These are phyloP conservation scores for Lentinula aciculospora DNA, from an alignment of 768 basidiomycete species.

Conservation along the genomic window DNA sequence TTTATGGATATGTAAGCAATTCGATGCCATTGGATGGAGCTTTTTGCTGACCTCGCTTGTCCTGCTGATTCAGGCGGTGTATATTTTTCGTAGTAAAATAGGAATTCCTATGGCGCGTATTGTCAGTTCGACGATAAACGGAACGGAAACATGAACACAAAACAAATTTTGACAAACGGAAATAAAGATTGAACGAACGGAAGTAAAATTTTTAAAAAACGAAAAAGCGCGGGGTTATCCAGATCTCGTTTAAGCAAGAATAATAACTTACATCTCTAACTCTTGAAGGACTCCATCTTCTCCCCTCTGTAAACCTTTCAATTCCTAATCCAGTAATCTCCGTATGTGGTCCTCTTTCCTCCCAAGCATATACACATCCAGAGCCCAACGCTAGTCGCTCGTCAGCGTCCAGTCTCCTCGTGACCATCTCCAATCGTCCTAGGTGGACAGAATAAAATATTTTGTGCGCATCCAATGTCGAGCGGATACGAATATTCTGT, in stretches of 20 bases:
- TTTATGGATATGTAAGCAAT: neutral
- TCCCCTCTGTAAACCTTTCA: slow-evolving; percentile 81
- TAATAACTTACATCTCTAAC: slow-evolving; percentile 65
- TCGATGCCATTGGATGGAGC: neutral
- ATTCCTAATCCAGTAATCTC: slow-evolving; percentile 78
- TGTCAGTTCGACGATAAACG: neutral
- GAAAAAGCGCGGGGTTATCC: neutral
- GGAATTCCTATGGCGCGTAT: slow-evolving; percentile 57
- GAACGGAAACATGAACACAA: no score
- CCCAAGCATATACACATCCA: slow-evolving; percentile 59
- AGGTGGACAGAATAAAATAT: slow-evolving; percentile 70
- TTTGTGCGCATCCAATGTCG: slow-evolving; percentile 72
- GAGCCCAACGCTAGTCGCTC: slow-evolving; percentile 56
- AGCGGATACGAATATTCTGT: slow-evolving; percentile 67
- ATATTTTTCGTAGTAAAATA: slow-evolving; percentile 81
- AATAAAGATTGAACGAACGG: no score
- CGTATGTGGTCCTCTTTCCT: slow-evolving; percentile 62
- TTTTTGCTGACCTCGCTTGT: slow-evolving; percentile 31
- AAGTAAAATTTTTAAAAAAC: slow-evolving; percentile 1
- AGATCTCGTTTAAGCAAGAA: neutral
- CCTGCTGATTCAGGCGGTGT: slow-evolving; percentile 36
- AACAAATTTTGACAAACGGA: no score
- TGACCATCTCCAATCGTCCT: slow-evolving; percentile 64
- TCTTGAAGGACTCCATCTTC: slow-evolving; percentile 78
- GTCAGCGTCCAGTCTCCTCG: slow-evolving; percentile 71